Evolutionary conservation across 164 flowering plant species (phyloP).

Genomic region (Magnolia changhungtana): DNA sequence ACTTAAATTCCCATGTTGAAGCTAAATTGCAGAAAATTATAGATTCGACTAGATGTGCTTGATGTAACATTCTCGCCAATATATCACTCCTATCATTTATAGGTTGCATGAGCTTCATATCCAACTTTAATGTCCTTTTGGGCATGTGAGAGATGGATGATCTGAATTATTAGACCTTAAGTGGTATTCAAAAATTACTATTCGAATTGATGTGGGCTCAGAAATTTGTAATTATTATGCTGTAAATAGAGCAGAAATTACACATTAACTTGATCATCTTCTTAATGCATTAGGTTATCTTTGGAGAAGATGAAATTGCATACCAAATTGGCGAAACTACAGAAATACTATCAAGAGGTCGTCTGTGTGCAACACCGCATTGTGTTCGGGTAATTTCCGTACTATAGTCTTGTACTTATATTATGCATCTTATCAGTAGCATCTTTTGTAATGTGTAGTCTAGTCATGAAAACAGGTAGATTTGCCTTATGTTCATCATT

Average conservation of each 20-base stretch:
- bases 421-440: neutral
- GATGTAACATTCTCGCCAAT: neutral
- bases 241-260: neutral
- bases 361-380: constrained; percentile 95
- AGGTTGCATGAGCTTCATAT: too few species aligned
- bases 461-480: neutral
- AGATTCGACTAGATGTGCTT: neutral
- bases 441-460: neutral
- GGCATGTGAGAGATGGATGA: neutral
- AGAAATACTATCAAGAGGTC: constrained; percentile 78
- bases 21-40: neutral
- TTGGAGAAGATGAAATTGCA: constrained; percentile 87
- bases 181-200: neutral
- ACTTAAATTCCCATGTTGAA: neutral
- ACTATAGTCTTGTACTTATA: neutral
- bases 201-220: neutral
- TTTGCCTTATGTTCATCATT: neutral
- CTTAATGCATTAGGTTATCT: constrained; percentile 51
- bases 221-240: too few species aligned
- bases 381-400: constrained; percentile 70
- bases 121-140: neutral
- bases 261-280: constrained; percentile 1
- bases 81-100: neutral
- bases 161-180: neutral
- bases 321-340: constrained; percentile 96